A percentile compares a stretch with the other conserved stretches of the same genome.
Evolutionary conservation across 768 basidiomycete genomes (phyloP).

Genomic region (Hebeloma cylindrosporum): DNA sequence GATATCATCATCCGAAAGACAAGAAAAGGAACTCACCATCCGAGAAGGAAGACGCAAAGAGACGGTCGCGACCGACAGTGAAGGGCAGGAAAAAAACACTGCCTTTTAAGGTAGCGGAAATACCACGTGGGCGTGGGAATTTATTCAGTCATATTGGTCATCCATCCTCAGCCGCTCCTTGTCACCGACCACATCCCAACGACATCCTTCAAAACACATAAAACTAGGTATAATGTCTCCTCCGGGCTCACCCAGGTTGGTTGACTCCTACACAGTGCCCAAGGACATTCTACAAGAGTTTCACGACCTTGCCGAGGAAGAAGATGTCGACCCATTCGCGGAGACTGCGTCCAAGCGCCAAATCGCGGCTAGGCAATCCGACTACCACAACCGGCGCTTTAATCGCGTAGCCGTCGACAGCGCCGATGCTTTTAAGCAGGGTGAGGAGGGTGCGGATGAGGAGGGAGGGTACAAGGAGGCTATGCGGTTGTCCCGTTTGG

Average conservation of each 20-base stretch:
- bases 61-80: constrained; percentile 6
- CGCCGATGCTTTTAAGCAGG: constrained; percentile 72
- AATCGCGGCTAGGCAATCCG: constrained; percentile 89
- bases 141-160: constrained; percentile 28
- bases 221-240: constrained; percentile 53
- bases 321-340: constrained; percentile 87
- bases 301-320: constrained; percentile 89
- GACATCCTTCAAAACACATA: constrained; percentile 15
- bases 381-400: constrained; percentile 93
- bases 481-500: constrained; percentile 87
- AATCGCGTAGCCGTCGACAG: constrained; percentile 80
- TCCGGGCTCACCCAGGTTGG: constrained; percentile 65
- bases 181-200: constrained; percentile 24
- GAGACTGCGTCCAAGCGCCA: constrained; percentile 93
- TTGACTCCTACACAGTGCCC: constrained; percentile 91
- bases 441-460: constrained; percentile 62
- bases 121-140: constrained; percentile 41
- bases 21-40: constrained; percentile 18
- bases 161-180: constrained; percentile 19
- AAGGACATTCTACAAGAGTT: constrained; percentile 95
- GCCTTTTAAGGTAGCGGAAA: constrained; percentile 8
- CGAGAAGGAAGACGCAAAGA: constrained; percentile 4
- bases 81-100: constrained; percentile 22
- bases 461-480: constrained; percentile 96
- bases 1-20: constrained; percentile 52